phyloP scores from a whole-genome alignment of 495 filamentous ascomycete genomes.

The Darksidea phi region DNA sequence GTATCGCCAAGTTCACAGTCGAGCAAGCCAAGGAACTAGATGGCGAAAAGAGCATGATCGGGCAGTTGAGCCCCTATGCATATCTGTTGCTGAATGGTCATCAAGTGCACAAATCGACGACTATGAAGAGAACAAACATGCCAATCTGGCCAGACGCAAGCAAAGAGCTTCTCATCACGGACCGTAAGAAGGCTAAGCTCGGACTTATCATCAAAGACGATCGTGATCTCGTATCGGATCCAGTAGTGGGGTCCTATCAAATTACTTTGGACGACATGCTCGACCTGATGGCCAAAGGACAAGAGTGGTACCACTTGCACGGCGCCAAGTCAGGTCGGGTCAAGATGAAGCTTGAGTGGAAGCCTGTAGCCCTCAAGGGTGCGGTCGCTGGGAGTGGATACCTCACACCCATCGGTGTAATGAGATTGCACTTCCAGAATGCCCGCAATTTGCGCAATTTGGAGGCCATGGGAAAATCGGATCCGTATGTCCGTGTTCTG shows the following conservation, averaged over 20 bases:
- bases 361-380: conserved; percentile 83
- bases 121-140: conserved; percentile 93
- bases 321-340: conserved; percentile 78
- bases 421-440: conserved; percentile 87
- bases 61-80: conserved; percentile 86
- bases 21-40: conserved; percentile 97
- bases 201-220: conserved; percentile 95
- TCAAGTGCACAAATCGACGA: conserved; percentile 78
- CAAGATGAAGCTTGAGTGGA: conserved; percentile 90
- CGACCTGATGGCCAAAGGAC: conserved; percentile 84
- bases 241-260: conserved; percentile 83
- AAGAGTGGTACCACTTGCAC: conserved; percentile 91
- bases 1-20: conserved; percentile 87
- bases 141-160: conserved; percentile 87
- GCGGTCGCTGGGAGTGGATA: conserved; percentile 78
- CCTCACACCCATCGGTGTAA: conserved; percentile 85
- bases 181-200: conserved; percentile 83
- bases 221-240: conserved; percentile 77
- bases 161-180: conserved; percentile 90
- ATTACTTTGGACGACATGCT: conserved; percentile 93
- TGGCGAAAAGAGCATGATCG: conserved; percentile 81
- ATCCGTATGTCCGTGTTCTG: conserved; percentile 86
- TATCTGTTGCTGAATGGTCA: conserved; percentile 84
- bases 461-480: conserved; percentile 94
- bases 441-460: conserved; percentile 83